Evolutionary conservation across 2,329 filamentous ascomycete species (phyloP), one percentile per base, ranked within the genome.

Genomic region (Fusarium sp.): DNA sequence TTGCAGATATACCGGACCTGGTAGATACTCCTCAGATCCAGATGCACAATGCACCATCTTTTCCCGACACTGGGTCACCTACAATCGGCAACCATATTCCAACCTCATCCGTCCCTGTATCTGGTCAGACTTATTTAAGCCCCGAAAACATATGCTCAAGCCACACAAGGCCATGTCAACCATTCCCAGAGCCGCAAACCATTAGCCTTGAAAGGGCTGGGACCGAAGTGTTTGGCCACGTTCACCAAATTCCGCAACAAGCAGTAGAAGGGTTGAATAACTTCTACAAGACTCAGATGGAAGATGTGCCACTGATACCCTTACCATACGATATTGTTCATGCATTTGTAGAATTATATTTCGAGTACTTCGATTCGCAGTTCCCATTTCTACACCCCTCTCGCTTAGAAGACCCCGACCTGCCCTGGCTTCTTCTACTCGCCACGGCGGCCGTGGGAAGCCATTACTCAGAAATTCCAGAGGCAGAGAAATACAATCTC

Each of bases 281-380:
- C 1, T 59, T 59, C 3, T 46, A 59, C 28, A 34, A 28, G 8
- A 46, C 6, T 0, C 56, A 59, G 6, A 4, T 1, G 2, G 2
- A 2, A 10, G 56, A 34, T 1, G 1, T 0, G 3, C 3, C 3
- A n/a, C 2, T 3, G 7, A 2, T 3, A 3, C 0, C 0, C 12
- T 59, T 0, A 23, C 26, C 40, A 0, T 0, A 1, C 0, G 2
- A 20, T 0, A 18, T 59, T 0, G 8, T 59, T 1, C 33, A 46
- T 8, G 40, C 40, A 0, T 57, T 46, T 5, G 33, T 57, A 1
- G 56, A 59, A 6, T n/a, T 59, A 0, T 59, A 59, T 20, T 46
- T 59, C 11, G 51, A 59, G 16, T 57, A 40, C 12, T 57, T 57
- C 3, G 40, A 40, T 8, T 8, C 13, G 0, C 40, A 46, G 4